Conservation (phyloP, 768 basidiomycete species). For the Suillus decipiens region DNA sequence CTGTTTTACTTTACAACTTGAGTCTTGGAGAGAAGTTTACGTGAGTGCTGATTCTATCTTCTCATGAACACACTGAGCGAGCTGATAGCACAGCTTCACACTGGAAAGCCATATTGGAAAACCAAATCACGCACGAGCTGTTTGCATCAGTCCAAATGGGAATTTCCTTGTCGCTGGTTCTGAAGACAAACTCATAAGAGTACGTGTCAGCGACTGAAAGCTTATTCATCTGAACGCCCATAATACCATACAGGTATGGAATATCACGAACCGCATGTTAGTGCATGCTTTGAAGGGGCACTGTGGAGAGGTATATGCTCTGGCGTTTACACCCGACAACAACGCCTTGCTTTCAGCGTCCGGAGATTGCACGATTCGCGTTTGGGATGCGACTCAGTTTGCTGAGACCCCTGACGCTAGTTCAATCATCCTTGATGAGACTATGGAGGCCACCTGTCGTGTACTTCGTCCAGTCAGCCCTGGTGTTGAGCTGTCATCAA, state of each 20-base stretch:
- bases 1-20: slow-evolving; percentile 31
- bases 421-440: slow-evolving; percentile 47
- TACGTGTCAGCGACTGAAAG: slow-evolving; percentile 36
- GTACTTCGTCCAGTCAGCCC: slow-evolving; percentile 20
- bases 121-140: slow-evolving; percentile 48
- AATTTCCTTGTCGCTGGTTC: slow-evolving; percentile 78
- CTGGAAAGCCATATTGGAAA: neutral
- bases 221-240: slow-evolving; percentile 12
- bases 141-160: slow-evolving; percentile 76
- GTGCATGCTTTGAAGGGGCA: slow-evolving; percentile 81
- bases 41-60: slow-evolving; percentile 17
- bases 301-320: slow-evolving; percentile 90
- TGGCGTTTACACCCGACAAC: slow-evolving; percentile 89
- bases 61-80: neutral
- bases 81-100: neutral
- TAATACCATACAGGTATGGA: slow-evolving; percentile 74
- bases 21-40: slow-evolving; percentile 28
- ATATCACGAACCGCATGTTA: slow-evolving; percentile 77
- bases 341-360: slow-evolving; percentile 87
- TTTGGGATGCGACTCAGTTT: slow-evolving; percentile 57
- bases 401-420: slow-evolving; percentile 11
- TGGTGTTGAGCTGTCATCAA: slow-evolving; percentile 20
- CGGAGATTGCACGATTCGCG: slow-evolving; percentile 70
- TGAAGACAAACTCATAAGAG: slow-evolving; percentile 91
- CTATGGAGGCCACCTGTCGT: slow-evolving; percentile 48